phyloP scores from a whole-genome alignment of 257 asterid genomes.

The Euphrasia confusa region DNA sequence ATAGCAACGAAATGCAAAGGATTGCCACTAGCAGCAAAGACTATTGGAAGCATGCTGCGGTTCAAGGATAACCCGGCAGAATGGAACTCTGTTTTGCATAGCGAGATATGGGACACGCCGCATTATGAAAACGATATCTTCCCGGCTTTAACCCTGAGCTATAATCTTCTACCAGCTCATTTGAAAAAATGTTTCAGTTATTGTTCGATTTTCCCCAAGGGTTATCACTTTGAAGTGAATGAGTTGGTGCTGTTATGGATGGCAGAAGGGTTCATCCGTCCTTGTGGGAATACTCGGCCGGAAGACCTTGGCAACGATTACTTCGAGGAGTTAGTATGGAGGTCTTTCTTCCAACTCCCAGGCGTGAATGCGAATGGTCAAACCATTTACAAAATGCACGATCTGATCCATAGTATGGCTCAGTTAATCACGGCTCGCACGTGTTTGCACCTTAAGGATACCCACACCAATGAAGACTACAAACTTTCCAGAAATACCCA shows the following conservation, averaged over 20 bases:
- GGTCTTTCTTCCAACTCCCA: background rate
- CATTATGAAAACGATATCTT: background rate
- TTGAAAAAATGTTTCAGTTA: background rate
- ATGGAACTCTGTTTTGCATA: background rate
- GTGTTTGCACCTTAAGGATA: background rate
- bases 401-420: background rate
- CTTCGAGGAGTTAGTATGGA: background rate
- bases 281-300: background rate
- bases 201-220: background rate
- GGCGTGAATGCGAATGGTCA: background rate
- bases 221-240: background rate
- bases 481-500: background rate
- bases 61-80: background rate
- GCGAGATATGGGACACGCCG: background rate
- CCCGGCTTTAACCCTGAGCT: background rate
- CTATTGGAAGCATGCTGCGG: background rate
- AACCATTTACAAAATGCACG: background rate
- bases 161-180: background rate
- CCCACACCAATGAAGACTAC: background rate
- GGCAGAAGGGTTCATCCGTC: background rate
- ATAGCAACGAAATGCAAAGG: background rate
- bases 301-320: background rate
- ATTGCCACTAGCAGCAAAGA: background rate
- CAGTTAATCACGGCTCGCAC: background rate
- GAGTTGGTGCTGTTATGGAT: slow-evolving; percentile 3